These are phyloP conservation scores for Moringa oleifera DNA, from an alignment of 345 rosid species.

Conservation along the genomic window DNA sequence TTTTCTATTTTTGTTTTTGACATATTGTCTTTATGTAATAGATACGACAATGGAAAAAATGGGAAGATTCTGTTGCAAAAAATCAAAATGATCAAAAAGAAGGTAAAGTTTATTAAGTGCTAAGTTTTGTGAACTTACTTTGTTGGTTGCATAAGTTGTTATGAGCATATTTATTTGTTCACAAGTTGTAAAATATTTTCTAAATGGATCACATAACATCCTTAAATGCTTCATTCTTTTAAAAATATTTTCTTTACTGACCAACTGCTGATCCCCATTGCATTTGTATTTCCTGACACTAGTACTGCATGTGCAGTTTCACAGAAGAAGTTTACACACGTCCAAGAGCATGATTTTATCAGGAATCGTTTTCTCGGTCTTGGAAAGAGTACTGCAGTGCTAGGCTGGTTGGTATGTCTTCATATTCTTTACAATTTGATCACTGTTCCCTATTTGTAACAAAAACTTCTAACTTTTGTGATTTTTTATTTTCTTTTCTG, in stretches of 20 bases:
- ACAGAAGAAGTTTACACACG: conserved; percentile 34
- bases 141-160: too few species aligned
- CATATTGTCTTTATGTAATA: conserved; percentile 13
- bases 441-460: too few species aligned
- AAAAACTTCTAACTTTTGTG: too few species aligned
- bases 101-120: conserved; percentile 21
- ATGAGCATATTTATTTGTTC: too few species aligned
- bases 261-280: background rate
- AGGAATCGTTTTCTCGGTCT: conserved; percentile 58
- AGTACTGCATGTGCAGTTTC: conserved; percentile 30
- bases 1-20: background rate
- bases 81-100: conserved; percentile 23
- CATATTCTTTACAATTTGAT: background rate
- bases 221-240: background rate
- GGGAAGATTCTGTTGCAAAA: conserved; percentile 45
- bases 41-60: conserved; percentile 59
- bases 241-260: background rate
- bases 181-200: too few species aligned
- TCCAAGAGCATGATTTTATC: conserved; percentile 70
- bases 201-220: background rate
- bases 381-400: conserved; percentile 46
- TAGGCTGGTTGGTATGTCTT: conserved; percentile 68
- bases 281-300: background rate
- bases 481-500: too few species aligned
- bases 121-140: too few species aligned